A percentile compares a stretch with the other conserved stretches of the same genome.
Conservation (phyloP, 2,329 filamentous ascomycete genomes). For the Monilinia aucupariae region DNA sequence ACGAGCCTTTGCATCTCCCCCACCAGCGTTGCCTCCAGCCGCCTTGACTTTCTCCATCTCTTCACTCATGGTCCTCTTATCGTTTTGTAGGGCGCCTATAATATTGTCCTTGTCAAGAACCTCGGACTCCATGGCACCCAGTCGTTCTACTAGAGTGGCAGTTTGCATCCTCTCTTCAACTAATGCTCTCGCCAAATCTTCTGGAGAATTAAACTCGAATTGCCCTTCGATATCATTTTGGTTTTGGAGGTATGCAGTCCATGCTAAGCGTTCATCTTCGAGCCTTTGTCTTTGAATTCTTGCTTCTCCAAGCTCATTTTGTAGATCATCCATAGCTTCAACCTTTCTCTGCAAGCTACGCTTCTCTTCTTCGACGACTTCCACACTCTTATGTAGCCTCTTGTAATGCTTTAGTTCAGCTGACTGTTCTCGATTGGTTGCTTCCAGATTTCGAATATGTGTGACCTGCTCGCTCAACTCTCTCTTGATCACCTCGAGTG, state of each 20-base stretch:
- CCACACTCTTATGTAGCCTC: slow-evolving; percentile 77
- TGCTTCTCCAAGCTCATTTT: slow-evolving; percentile 72
- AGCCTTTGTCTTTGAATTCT: slow-evolving; percentile 78
- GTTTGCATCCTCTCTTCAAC: slow-evolving; percentile 76
- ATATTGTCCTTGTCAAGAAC: slow-evolving; percentile 69
- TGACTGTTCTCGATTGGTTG: slow-evolving; percentile 71
- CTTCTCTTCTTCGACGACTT: slow-evolving; percentile 95
- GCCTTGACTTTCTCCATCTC: slow-evolving; percentile 67
- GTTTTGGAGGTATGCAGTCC: slow-evolving; percentile 77
- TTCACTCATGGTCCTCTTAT: slow-evolving; percentile 57
- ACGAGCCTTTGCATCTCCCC: slow-evolving; percentile 59
- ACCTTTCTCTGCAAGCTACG: slow-evolving; percentile 71
- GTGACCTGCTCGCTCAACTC: slow-evolving; percentile 87
- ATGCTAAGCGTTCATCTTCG: slow-evolving; percentile 81
- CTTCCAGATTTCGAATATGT: slow-evolving; percentile 83
- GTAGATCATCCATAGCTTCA: slow-evolving; percentile 65
- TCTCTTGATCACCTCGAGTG: slow-evolving; percentile 74
- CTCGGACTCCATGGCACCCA: slow-evolving; percentile 76
- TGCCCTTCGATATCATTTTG: slow-evolving; percentile 55
- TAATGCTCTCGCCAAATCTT: slow-evolving; percentile 77
- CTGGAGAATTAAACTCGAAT: slow-evolving; percentile 78
- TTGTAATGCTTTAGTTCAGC: slow-evolving; percentile 76
- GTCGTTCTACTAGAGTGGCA: slow-evolving; percentile 70
- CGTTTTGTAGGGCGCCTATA: slow-evolving; percentile 65
- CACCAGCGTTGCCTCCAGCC: slow-evolving; percentile 36